Conservation (phyloP, 2,329 filamentous ascomycete genomes). For the Diaporthe helianthi region DNA sequence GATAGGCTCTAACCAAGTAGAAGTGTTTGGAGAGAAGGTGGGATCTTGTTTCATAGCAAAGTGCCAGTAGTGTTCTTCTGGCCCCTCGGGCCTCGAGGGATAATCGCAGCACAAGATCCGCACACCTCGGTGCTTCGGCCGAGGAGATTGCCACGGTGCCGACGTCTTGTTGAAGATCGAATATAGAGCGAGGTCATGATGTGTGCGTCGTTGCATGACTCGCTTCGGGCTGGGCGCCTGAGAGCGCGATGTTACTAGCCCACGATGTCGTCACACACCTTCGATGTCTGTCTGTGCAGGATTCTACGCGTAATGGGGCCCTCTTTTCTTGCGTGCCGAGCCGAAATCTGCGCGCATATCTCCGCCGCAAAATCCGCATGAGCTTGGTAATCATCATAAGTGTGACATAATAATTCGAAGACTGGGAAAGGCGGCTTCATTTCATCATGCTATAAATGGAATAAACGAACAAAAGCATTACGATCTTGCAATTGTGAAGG, state of each 20-base stretch:
- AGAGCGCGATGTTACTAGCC: no score
- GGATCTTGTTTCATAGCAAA: no score
- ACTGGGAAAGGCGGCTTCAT: not conserved
- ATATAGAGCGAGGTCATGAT: not conserved
- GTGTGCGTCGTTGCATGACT: not conserved
- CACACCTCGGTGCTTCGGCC: not conserved
- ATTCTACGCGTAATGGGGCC: constrained; percentile 8
- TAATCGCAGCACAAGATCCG: no score
- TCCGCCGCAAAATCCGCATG: not conserved
- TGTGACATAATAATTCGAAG: not conserved
- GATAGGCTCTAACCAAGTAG: no score
- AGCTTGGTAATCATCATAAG: not conserved
- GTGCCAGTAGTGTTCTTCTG: no score
- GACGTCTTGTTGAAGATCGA: no score
- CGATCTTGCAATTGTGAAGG: not conserved
- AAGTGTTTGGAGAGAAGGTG: no score
- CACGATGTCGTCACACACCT: not conserved
- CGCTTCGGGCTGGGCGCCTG: not conserved
- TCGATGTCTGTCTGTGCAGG: not conserved
- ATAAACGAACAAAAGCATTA: not conserved
- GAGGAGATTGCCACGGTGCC: no score
- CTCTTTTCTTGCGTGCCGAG: not conserved
- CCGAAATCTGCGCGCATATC: not conserved
- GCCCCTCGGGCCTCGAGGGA: no score
- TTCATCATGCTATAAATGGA: no score